phyloP scores from a whole-genome alignment of 768 basidiomycete genomes.

The Mycena haematopus region DNA sequence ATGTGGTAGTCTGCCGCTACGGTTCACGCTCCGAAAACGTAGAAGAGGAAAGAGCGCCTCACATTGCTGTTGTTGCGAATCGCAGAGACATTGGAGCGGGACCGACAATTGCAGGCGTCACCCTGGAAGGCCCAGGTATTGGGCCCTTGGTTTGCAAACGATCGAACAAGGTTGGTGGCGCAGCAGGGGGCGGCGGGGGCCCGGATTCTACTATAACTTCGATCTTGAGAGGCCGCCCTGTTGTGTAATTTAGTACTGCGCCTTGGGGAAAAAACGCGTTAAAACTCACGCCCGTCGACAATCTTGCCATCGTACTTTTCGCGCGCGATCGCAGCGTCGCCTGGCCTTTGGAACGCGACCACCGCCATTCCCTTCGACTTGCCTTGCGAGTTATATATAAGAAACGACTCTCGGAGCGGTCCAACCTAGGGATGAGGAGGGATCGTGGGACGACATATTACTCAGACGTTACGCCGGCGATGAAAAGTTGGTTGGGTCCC shows the following conservation, averaged over 20 bases:
- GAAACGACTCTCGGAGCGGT: constrained; percentile 70
- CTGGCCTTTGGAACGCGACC: constrained; percentile 66
- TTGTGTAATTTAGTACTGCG: background rate
- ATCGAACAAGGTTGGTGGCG: constrained; percentile 26
- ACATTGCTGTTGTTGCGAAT: constrained; percentile 27
- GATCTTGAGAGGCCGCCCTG: constrained; percentile 73
- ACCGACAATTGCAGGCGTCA: background rate
- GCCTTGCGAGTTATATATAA: constrained; percentile 79
- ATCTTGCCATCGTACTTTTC: constrained; percentile 79
- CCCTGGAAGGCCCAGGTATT: constrained; percentile 14
- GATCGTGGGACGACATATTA: too few relatives aligned
- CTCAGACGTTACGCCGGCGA: too few relatives aligned
- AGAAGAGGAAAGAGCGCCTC: constrained; percentile 11
- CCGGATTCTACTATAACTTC: constrained; percentile 61
- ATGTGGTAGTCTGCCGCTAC: constrained; percentile 13
- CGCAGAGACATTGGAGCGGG: constrained; percentile 20
- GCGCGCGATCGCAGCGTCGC: constrained; percentile 68
- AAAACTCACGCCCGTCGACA: constrained; percentile 64
- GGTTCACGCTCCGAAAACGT: constrained; percentile 6
- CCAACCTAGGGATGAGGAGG: constrained; percentile 47
- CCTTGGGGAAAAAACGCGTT: constrained; percentile 4
- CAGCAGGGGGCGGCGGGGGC: constrained; percentile 21
- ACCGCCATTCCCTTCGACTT: constrained; percentile 84
- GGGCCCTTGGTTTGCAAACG: constrained; percentile 20
- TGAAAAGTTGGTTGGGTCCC: too few relatives aligned